These are phyloP conservation scores for Hanseniaspora mollemarum DNA, from an alignment of 805 yeast species.

Conservation along the genomic window DNA sequence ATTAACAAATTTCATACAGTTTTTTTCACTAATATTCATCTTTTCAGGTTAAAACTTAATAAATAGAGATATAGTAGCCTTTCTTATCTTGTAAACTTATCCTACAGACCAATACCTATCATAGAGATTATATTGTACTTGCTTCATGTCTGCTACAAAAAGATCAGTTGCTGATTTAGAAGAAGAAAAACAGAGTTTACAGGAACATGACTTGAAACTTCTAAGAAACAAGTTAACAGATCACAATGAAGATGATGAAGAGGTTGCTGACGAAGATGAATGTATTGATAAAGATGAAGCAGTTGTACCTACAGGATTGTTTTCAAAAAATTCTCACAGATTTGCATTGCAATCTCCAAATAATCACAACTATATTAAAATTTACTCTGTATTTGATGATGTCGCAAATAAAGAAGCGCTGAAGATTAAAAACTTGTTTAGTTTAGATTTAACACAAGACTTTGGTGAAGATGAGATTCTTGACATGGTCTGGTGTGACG, in stretches of 20 bases:
- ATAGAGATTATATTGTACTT: too few relatives aligned
- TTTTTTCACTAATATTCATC: too few relatives aligned
- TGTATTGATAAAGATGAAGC: neutral
- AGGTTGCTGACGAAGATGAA: neutral
- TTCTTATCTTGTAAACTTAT: too few relatives aligned
- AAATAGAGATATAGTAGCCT: too few relatives aligned
- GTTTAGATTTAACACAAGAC: slow-evolving; percentile 12
- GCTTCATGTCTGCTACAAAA: slow-evolving; percentile 6
- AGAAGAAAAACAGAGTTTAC: neutral
- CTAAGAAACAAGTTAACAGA: slow-evolving; percentile 4
- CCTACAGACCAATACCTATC: too few relatives aligned
- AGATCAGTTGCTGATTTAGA: slow-evolving; percentile 6
- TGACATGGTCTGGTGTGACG: slow-evolving; percentile 15
- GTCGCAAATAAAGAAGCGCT: slow-evolving; percentile 2
- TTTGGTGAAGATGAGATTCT: slow-evolving; percentile 11
- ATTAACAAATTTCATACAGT: neutral
- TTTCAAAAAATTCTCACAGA: slow-evolving; percentile 14
- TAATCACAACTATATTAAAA: slow-evolving; percentile 8
- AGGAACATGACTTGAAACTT: slow-evolving; percentile 12
- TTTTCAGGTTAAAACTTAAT: too few relatives aligned
- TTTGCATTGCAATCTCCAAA: slow-evolving; percentile 15
- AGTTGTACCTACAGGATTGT: slow-evolving; percentile 9
- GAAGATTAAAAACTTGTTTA: slow-evolving; percentile 6
- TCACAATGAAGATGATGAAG: slow-evolving; percentile 8
- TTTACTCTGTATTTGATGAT: slow-evolving; percentile 13